Base-by-base conservation (phyloP, 2,329 filamentous ascomycete genomes). In the Lizonia empirigonia region DNA sequence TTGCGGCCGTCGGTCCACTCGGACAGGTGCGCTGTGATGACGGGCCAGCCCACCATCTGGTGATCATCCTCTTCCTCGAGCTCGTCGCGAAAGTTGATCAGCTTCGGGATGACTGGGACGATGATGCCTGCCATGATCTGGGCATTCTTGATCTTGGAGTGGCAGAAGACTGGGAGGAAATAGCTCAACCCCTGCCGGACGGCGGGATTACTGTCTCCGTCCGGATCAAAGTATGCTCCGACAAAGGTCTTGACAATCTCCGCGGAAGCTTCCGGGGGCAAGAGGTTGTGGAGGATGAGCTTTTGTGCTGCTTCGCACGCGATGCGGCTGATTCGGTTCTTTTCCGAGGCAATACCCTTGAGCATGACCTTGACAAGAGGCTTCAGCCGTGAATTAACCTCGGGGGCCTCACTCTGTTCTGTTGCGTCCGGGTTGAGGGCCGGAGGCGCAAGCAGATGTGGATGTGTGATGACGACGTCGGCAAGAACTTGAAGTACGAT, bases 1-100 rank as follows among this genome's bases (percentile, higher is more conserved):
- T 95, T 92, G 40, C 93, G 81, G 29, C 92, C 91, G 71, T 97
- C 93, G 0, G 93, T 97, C 94, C 93, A 97, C 70, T 97, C 93
- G 0, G 92, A 85, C 7, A 97, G 77, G 65, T 91, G 93, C 3
- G 89, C 85, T 1, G 90, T 91, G 50, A 96, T 89, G 3, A 86
- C 84, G 34, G 84, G 82, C 58, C 95, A 82, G 62, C 87, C 85
- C 7, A 93, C 89, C 85, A 95, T 91, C 23, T 73, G 74, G 20
- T 72, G 72, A 20, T 88, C 90, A 24, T 89, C 91, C 38, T 83
- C 90, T 20, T 90, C 91, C 38, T 89, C 86, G 65, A 88, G 83
- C 7, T 84, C 83, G 38, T 85, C 83, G 2, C 79, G 78, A 23
- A 80, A 74, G 30, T 79, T 75, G 45, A 81, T 67, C 0, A 96